Conservation (phyloP, 371 early-diverging fungal species). For the Mucor racemosus region DNA sequence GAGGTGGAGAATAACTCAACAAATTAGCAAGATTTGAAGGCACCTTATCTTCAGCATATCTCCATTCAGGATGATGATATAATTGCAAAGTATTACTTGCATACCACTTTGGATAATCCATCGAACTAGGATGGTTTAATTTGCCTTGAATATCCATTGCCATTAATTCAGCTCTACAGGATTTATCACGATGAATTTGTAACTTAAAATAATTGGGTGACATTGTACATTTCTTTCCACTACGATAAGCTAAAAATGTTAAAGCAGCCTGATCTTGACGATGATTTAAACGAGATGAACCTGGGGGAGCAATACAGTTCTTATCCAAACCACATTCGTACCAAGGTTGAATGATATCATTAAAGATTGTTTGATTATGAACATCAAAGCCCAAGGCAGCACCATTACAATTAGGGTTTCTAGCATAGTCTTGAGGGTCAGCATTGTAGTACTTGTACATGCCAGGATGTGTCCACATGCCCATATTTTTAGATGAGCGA, state of each 20-base stretch:
- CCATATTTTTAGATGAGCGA: conserved; percentile 42
- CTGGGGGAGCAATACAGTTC: conserved; percentile 61
- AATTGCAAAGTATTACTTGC: conserved; percentile 30
- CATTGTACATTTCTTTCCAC: conserved; percentile 26
- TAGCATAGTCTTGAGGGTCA: conserved; percentile 34
- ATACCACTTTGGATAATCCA: conserved; percentile 40
- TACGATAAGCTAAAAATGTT: conserved; percentile 50
- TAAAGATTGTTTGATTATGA: conserved; percentile 38
- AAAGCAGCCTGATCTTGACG: conserved; percentile 65
- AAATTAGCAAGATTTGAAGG: conserved; percentile 22
- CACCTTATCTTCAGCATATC: conserved; percentile 32
- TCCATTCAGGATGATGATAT: conserved; percentile 42
- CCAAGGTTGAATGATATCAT: conserved; percentile 54
- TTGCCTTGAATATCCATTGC: conserved; percentile 31
- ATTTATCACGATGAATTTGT: conserved; percentile 32
- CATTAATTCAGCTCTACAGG: conserved; percentile 31
- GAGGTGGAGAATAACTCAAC: conserved; percentile 13
- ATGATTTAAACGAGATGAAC: conserved; percentile 57
- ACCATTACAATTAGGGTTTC: conserved; percentile 59
- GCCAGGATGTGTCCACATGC: conserved; percentile 56
- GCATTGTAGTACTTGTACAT: conserved; percentile 52
- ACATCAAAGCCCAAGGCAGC: conserved; percentile 60
- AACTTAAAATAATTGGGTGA: conserved; percentile 23
- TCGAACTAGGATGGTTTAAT: conserved; percentile 31
- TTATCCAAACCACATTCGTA: conserved; percentile 53